Conservation (phyloP, 768 basidiomycete genomes). For the Chalciporus piperatus region DNA sequence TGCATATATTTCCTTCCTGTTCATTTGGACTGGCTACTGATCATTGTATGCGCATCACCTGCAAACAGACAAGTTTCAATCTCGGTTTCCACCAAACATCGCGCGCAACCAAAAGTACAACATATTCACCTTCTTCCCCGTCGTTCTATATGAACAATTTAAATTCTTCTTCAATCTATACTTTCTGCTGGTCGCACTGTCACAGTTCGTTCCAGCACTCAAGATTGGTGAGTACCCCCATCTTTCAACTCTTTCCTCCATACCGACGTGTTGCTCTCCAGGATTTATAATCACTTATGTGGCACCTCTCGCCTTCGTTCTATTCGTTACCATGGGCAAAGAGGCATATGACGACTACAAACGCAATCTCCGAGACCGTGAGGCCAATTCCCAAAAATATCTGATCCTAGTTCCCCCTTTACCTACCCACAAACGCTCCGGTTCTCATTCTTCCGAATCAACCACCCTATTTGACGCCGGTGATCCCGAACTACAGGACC, state of each 20-base stretch:
- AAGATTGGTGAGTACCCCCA: constrained; percentile 72
- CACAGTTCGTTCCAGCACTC: constrained; percentile 92
- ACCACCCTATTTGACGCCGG: constrained; percentile 15
- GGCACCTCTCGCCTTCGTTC: constrained; percentile 93
- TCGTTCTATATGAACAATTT: constrained; percentile 99
- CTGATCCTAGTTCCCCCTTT: constrained; percentile 65
- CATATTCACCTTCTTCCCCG: constrained; percentile 91
- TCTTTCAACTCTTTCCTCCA: not conserved
- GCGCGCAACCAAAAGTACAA: constrained; percentile 99
- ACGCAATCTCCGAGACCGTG: constrained; percentile 84
- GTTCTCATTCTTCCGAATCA: constrained; percentile 16
- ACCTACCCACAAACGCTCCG: constrained; percentile 28
- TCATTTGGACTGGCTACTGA: constrained; percentile 1
- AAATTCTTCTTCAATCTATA: constrained; percentile 99
- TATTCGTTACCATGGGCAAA: constrained; percentile 95
- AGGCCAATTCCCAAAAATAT: constrained; percentile 94
- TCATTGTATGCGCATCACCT: not conserved
- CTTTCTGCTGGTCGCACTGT: constrained; percentile 93
- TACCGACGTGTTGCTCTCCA: constrained; percentile 24
- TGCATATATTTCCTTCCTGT: constrained; percentile 6
- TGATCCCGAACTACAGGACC: constrained; percentile 20
- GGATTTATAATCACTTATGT: constrained; percentile 96
- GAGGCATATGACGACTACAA: constrained; percentile 99
- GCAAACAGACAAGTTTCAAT: constrained; percentile 63
- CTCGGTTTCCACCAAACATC: constrained; percentile 78